Percentiles rank a stretch among this genome's conserved stretches.
These are phyloP conservation scores for Phytophthora citrophthora DNA, from an alignment of 352 stramenopile species.

Conservation along the genomic window DNA sequence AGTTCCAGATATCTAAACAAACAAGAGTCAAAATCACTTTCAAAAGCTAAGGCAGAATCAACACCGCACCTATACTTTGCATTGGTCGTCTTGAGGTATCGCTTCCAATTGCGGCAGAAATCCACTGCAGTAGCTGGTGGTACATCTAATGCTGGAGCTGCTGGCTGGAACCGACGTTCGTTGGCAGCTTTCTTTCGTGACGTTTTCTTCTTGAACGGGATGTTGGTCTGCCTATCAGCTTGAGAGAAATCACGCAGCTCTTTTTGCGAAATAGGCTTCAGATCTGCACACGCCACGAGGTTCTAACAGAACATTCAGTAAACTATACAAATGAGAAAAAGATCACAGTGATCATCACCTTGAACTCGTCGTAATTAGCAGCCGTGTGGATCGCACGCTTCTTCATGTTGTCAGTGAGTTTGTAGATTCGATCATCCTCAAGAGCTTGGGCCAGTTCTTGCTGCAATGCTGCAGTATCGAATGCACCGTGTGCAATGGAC, in stretches of 20 bases:
- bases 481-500: conserved; percentile 80
- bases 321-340: neutral
- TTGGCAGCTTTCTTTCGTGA: conserved; percentile 33
- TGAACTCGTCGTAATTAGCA: conserved; percentile 87
- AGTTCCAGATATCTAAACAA: conserved; percentile 62
- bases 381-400: conserved; percentile 89
- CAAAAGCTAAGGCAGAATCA: neutral
- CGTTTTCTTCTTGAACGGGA: conserved; percentile 60
- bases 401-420: conserved; percentile 87
- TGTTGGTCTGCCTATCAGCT: conserved; percentile 61
- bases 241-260: conserved; percentile 71
- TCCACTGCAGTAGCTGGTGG: conserved; percentile 54
- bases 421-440: conserved; percentile 85
- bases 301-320: conserved; percentile 51
- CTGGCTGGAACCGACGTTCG: conserved; percentile 31
- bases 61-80: conserved; percentile 56
- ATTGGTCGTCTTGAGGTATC: conserved; percentile 59
- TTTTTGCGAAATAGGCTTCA: conserved; percentile 81
- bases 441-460: conserved; percentile 73
- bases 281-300: conserved; percentile 79
- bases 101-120: conserved; percentile 77
- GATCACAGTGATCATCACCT: conserved; percentile 36
- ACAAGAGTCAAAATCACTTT: conserved; percentile 1
- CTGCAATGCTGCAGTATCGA: conserved; percentile 79
- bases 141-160: conserved; percentile 27